Evolutionary conservation across 805 yeast species (phyloP).

Genomic region (Wickerhamomyces hampshirensis): DNA sequence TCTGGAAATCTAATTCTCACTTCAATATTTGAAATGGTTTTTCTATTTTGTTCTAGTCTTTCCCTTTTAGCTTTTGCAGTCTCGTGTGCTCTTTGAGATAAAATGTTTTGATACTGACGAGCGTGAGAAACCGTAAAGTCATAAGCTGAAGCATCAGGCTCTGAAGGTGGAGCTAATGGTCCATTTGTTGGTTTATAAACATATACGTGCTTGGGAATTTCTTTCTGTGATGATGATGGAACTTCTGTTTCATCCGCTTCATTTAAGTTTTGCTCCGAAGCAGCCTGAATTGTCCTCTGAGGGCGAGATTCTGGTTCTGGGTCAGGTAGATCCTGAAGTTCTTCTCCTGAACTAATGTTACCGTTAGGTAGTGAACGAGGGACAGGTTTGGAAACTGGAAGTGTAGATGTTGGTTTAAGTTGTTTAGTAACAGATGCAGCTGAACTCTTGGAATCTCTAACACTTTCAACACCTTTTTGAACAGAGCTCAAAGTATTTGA

Average conservation of each 20-base stretch:
- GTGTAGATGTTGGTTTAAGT: no score
- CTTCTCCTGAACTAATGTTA: no score
- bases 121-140: slow-evolving; percentile 52
- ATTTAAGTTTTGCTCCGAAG: no score
- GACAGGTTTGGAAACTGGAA: no score
- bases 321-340: no score
- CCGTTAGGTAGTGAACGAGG: no score
- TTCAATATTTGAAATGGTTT: slow-evolving; percentile 25
- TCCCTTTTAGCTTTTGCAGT: slow-evolving; percentile 37
- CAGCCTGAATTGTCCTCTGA: no score
- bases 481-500: neutral
- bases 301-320: neutral
- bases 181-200: slow-evolving; percentile 17
- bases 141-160: slow-evolving; percentile 33
- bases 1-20: slow-evolving; percentile 59
- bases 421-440: no score
- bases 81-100: slow-evolving; percentile 36
- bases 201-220: slow-evolving; percentile 20
- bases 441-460: no score
- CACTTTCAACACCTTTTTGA: no score
- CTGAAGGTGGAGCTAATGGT: slow-evolving; percentile 8
- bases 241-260: slow-evolving; percentile 1
- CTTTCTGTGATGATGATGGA: slow-evolving; percentile 5
- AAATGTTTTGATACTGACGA: slow-evolving; percentile 44
- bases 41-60: slow-evolving; percentile 24